Evolutionary conservation across 148 eudicot species (phyloP).

Genomic region (Cornus suecica): DNA sequence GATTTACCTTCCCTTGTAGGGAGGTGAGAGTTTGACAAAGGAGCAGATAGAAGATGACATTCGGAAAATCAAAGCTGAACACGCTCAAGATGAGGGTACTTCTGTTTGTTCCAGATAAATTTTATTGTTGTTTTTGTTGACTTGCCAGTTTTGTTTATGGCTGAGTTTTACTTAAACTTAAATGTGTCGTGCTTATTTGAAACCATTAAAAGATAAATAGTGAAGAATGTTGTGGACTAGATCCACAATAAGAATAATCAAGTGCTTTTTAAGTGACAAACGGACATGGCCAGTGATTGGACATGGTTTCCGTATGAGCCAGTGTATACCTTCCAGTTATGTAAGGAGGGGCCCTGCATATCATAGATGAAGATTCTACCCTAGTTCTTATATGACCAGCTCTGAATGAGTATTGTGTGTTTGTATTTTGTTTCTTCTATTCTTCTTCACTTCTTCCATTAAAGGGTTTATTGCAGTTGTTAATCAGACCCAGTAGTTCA

Average conservation of each 20-base stretch:
- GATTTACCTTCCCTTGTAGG: slow-evolving; percentile 43
- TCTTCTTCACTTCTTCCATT: too few species aligned
- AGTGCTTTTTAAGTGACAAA: too few species aligned
- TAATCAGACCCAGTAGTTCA: background rate
- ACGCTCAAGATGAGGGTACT: slow-evolving; percentile 96
- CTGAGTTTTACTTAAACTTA: background rate
- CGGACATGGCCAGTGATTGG: too few species aligned
- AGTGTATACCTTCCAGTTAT: too few species aligned
- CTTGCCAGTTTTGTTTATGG: background rate
- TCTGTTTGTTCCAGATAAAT: slow-evolving; percentile 11
- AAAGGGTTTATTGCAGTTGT: background rate
- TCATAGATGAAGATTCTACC: too few species aligned
- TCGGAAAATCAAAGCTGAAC: slow-evolving; percentile 76
- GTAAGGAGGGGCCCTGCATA: too few species aligned
- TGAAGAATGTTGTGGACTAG: background rate
- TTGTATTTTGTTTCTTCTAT: too few species aligned
- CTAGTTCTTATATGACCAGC: too few species aligned
- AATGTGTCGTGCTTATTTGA: background rate
- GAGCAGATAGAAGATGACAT: slow-evolving; percentile 96
- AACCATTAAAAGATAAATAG: background rate
- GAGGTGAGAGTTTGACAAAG: slow-evolving; percentile 76
- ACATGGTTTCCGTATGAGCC: too few species aligned
- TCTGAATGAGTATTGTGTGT: too few species aligned
- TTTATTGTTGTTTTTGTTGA: too few species aligned
- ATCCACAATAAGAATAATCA: background rate